Conservation (phyloP, 2,329 filamentous ascomycete species). For the Albifimbria verrucaria region DNA sequence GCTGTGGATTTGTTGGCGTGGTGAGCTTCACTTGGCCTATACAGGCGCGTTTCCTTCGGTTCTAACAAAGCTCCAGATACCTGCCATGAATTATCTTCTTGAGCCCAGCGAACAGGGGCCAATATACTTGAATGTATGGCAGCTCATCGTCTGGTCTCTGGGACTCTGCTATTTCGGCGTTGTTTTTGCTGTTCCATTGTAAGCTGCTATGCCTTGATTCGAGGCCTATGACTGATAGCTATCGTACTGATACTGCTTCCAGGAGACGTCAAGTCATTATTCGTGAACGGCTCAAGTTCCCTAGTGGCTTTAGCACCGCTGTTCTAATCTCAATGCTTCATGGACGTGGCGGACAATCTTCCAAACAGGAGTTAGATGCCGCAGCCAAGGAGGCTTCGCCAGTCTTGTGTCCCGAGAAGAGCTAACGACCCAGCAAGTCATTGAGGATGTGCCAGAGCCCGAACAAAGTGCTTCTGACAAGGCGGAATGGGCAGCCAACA, state of each 20-base stretch:
- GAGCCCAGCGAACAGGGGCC: conserved; percentile 75
- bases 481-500: conserved; percentile 42
- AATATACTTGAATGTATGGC: conserved; percentile 66
- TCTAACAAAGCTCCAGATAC: conserved; percentile 49
- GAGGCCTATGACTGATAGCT: background rate
- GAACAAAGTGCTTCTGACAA: conserved; percentile 26
- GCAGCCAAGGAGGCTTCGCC: conserved; percentile 37
- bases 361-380: conserved; percentile 29
- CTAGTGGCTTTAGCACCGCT: conserved; percentile 91
- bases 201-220: conserved; percentile 17
- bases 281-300: conserved; percentile 86
- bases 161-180: conserved; percentile 96
- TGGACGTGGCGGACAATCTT: conserved; percentile 44
- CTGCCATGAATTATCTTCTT: conserved; percentile 84
- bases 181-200: conserved; percentile 88
- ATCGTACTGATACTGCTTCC: background rate
- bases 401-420: conserved; percentile 35
- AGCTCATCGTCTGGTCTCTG: conserved; percentile 84
- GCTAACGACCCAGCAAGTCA: conserved; percentile 6
- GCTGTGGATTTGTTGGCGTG: conserved; percentile 93
- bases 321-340: conserved; percentile 90
- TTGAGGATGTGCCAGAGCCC: conserved; percentile 29
- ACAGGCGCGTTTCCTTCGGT: background rate
- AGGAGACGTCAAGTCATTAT: conserved; percentile 87
- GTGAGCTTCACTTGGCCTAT: conserved; percentile 32